Base-by-base conservation (phyloP, 345 rosid genomes). In the Chamaenerion angustifolium region DNA sequence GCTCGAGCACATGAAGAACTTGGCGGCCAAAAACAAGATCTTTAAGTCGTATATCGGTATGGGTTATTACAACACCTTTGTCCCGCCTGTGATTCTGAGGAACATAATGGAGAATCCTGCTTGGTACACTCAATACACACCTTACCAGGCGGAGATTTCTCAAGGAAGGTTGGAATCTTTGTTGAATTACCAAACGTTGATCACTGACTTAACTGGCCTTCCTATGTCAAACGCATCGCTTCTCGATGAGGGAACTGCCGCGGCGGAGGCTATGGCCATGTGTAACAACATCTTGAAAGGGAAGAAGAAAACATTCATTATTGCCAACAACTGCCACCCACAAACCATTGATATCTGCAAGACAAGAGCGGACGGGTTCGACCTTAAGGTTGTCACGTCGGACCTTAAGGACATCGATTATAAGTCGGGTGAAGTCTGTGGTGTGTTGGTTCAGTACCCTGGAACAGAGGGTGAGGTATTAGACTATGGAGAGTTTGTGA, bases 241-340 rank as follows among this genome's bases (percentile, higher is more conserved):
- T 66, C 86, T 84, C 1, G 98, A 92, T 45, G 99, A 92, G 75
- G 99, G 95, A 7, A 85, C 99, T 0, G 96, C 96, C 0, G 96
- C 96, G 9, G 98, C 98, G 1, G 98, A 92, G 76, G 98, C 98
- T 6, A 88, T 88, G 98, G 88, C 98, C 1, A 87, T 84, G 98
- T 92, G 98, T 68, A 92, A 92, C 68, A 80, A 82, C 48, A 88
- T 92, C 16, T 73, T 45, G 10, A 92, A 84, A 72, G 85, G 90
- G 50, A 92, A 87, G 78, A 92, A 82, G 80, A 92, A 88, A 71
- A 88, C 95, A 17, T 92, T 84, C 61, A 42, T 88, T 43, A 84
- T 92, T 62, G 85, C 94, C 17, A 80, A 51, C 56, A 87, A 82
- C 62, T 88, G 95, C 51, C 98, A 92, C 57, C 94, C 94, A 8